Base-by-base conservation (phyloP, 441 rosid species). In the Erodium trifolium region DNA sequence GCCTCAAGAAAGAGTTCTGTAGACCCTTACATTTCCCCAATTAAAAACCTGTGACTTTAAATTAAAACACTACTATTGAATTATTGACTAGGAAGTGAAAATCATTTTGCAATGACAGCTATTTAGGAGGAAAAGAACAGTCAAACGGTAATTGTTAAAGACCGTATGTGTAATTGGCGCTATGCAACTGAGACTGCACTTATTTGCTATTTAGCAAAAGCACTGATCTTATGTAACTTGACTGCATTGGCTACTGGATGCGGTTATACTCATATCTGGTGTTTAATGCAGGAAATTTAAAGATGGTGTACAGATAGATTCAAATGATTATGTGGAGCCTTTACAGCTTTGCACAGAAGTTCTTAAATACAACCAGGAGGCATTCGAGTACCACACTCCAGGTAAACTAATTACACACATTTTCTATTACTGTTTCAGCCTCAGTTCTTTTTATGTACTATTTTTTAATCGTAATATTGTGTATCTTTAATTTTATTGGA, bases 341-440 rank as follows among this genome's bases (percentile, higher is more conserved):
- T 79, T 76, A 76, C 84, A 79, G 67, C 89, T 92, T 77, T 76
- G 82, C 78, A 82, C 79, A 70, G 90, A 83, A 76, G 88, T 94
- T 86, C 84, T 90, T 63, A 89, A 60, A 69, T 84, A 68, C 71
- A 76, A 83, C 79, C 90, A 89, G 14, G 82, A 85, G 70, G 99
- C 98, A 77, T 90, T 92, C 75, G 97, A 94, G 88, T 86, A 82
- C 86, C 87, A 80, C 67, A 77, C 81, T 76, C 84, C 86, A 77
- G 96, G 97, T 90, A 88, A 88, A 82, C 78, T 77, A 85, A 79
- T 71, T 71, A 81, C 77, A 76, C 76, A 27, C 2, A 14, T 3
- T 14, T 57, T 59, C 23, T 23, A 14, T 53, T 17, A 60, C 23
- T 18, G 29, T 63, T 63, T 70, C 35, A 43, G 47, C 64, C 14